A percentile compares a stretch with the other conserved stretches of the same genome.
Evolutionary conservation across 2,329 filamentous ascomycete genomes (phyloP).

Genomic region (Calonectria ilicicola): DNA sequence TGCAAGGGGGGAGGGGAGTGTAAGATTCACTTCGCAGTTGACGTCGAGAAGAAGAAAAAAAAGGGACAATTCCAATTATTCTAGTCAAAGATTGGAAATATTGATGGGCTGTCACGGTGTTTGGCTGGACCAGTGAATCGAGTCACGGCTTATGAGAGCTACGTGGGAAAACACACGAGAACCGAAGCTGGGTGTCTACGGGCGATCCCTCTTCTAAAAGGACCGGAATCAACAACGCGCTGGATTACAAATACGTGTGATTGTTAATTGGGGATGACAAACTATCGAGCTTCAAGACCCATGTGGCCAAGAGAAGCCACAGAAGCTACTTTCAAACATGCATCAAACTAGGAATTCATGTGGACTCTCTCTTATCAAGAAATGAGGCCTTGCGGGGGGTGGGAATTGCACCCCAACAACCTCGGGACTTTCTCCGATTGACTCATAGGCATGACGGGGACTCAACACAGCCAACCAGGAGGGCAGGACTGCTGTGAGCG

Average conservation of each 20-base stretch:
- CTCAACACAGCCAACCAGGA: neutral
- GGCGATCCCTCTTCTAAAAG: neutral
- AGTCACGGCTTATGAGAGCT: neutral
- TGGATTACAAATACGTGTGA: constrained; percentile 18
- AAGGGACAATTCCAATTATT: neutral
- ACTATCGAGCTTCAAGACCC: neutral
- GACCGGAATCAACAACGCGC: neutral
- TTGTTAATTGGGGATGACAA: constrained; percentile 10
- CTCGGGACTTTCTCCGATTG: neutral
- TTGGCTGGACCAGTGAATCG: neutral
- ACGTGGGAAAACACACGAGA: neutral
- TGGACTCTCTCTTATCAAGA: constrained; percentile 7
- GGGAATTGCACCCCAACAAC: constrained; percentile 1
- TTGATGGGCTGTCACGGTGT: neutral
- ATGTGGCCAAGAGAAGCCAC: constrained; percentile 2
- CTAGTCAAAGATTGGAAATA: neutral
- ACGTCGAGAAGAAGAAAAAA: too few relatives aligned
- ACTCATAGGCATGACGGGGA: constrained; percentile 6
- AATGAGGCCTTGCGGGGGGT: constrained; percentile 9
- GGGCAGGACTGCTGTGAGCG: neutral
- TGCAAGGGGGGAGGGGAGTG: neutral
- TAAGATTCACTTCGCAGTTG: neutral
- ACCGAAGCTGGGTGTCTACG: neutral
- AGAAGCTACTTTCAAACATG: constrained; percentile 5
- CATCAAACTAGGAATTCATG: neutral